These are phyloP conservation scores for Colletotrichum echinochloae DNA, from an alignment of 2,329 filamentous ascomycete species.

Conservation along the genomic window DNA sequence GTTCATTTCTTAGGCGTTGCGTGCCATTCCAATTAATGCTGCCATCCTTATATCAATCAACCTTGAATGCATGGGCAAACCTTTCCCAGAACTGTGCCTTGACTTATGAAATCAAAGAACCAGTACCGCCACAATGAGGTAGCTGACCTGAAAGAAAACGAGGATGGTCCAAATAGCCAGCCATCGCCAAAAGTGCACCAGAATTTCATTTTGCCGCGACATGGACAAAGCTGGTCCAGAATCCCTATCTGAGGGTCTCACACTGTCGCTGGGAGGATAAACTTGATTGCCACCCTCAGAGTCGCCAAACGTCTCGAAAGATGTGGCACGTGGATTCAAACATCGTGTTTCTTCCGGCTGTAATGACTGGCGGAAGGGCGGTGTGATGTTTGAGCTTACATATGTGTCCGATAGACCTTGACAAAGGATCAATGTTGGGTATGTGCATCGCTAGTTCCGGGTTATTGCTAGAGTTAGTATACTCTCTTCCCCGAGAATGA, in stretches of 20 bases:
- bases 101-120: neutral
- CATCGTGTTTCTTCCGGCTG: too few species aligned
- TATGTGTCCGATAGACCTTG: too few species aligned
- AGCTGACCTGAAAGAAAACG: neutral
- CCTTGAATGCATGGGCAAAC: neutral
- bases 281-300: neutral
- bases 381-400: neutral
- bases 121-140: neutral
- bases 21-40: neutral
- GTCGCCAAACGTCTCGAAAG: neutral
- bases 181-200: neutral
- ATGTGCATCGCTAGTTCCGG: too few species aligned
- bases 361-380: neutral
- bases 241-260: neutral
- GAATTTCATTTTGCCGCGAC: neutral
- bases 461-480: neutral
- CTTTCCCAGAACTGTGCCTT: neutral
- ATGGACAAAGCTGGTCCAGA: neutral
- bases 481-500: neutral
- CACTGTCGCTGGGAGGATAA: neutral
- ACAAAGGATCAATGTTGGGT: neutral
- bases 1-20: neutral
- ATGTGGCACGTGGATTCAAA: neutral
- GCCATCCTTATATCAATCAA: neutral
- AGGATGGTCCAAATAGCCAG: neutral